Base-by-base conservation (phyloP, 75 land plant genomes). In the Picea sitchensis region DNA sequence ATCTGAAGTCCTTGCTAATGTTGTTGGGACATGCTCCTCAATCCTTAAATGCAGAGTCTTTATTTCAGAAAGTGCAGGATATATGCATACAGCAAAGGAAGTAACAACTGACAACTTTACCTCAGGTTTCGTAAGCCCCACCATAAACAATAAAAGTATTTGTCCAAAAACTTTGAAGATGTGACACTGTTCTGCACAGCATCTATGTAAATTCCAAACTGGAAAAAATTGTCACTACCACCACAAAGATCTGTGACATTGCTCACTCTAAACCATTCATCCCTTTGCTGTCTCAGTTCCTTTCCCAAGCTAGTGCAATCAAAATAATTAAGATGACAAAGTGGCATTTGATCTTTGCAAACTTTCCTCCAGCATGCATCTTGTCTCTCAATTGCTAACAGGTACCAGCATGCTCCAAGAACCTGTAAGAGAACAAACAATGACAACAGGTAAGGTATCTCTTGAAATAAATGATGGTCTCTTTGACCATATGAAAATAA, bases 71-170 rank as follows among this genome's bases (percentile, higher is more conserved):
- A 2, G 13, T 20, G 44, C 41, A 44, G 20, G 21, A 20, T 67
- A 32, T 23, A 41, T 58, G 62, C 14, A 59, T 71, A 59, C 17
- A 80, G 59, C 41, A 31, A 75, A 81, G 59, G 32, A 57, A 31
- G 59, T 58, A 9, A 60, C 36, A 13, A 26, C 59, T 15, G 60
- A 34, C 21, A 58, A 9, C 26, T 20, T 76, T 82, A 98, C 99
- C 99, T 95, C 47, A 98, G 78, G 62, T 87, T 86, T 57, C 80
- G 91, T 79, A 98, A 76, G n/a, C 99, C 99, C 87, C 91, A 88
- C 99, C 99, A 98, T 38, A 98, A 86, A 80, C 96, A 98, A 83
- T 91, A 98, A 84, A 93, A 90, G 81, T 98, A 98, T 78, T 91
- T 95, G 80, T 81, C 79, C 64, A 91, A 59, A 60, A 90, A 91